phyloP scores from a whole-genome alignment of 2,329 filamentous ascomycete genomes.

The Nigrograna mackinnonii region DNA sequence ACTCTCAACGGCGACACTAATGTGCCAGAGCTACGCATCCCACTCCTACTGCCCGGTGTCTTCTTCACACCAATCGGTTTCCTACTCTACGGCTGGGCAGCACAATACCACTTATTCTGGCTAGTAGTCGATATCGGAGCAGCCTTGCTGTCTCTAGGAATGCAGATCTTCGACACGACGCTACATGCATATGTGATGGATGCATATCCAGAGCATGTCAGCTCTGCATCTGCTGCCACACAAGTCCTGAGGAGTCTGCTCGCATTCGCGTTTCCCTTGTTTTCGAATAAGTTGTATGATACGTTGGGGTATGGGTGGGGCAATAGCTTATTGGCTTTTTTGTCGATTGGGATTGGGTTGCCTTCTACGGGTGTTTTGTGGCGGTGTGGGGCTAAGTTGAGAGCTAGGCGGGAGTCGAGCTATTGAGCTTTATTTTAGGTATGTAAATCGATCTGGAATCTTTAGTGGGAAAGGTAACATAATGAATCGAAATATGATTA shows the following conservation, averaged over 20 bases:
- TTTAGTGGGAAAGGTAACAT: too few species aligned
- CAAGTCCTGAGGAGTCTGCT: constrained; percentile 18
- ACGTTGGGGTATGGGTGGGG: constrained; percentile 39
- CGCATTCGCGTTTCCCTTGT: constrained; percentile 37
- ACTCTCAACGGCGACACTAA: constrained; percentile 11
- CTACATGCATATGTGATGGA: constrained; percentile 65
- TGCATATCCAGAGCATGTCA: constrained; percentile 59
- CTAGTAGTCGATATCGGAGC: constrained; percentile 57
- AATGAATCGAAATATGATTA: too few species aligned
- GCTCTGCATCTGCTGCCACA: constrained; percentile 58
- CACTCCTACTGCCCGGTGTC: constrained; percentile 21
- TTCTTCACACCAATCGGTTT: constrained; percentile 33
- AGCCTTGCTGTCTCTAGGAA: constrained; percentile 46
- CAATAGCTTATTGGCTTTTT: constrained; percentile 29
- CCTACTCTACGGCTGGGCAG: constrained; percentile 57
- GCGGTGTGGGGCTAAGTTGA: too few species aligned
- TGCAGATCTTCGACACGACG: constrained; percentile 36
- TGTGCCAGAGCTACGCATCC: constrained; percentile 21
- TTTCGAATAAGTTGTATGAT: constrained; percentile 37
- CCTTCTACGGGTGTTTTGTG: too few species aligned
- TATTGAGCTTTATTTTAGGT: too few species aligned
- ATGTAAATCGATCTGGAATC: too few species aligned
- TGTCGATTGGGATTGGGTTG: too few species aligned
- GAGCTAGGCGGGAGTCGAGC: too few species aligned
- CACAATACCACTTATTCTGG: constrained; percentile 55